Base-by-base conservation (phyloP, 23 red algal genomes). In the Gracilaria vermiculophylla region DNA sequence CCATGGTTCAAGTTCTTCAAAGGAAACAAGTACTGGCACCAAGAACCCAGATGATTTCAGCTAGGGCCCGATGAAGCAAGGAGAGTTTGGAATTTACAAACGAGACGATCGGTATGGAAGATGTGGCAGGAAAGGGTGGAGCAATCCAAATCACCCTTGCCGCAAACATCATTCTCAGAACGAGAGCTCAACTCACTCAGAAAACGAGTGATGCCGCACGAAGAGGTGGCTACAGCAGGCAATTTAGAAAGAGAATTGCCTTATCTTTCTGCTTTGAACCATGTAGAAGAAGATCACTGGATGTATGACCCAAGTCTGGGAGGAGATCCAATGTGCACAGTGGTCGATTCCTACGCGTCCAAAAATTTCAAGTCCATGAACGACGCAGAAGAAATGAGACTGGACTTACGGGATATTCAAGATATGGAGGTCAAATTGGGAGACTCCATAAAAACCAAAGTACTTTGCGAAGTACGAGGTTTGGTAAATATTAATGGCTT, bases 1-100 rank as follows among this genome's bases (percentile, higher is more conserved):
- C 25, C 21, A 20, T 11, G 12, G 43, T 47, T 5, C 43, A 12
- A 12, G 43, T 5, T 47, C 6, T 47, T 47, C 43, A 47, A 47
- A 47, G 43, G 43, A 64, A 4, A 8, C 28, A 32, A 36, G 4
- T 28, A 64, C 25, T 2, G 58, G 17, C 29, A 34, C 58, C 3
- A 64, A 64, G 29, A 7, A 64, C 29, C 14, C 32, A 17, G 35
- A 36, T 14, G 29, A 31, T 64, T 8, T 64, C 29, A 34, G 29
- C 29, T 84, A 60, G 58, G 54, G 40, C 29, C 58, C 80, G 14
- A 20, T 53, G 19, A 39, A 85, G 39, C 64, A 70, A 41, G 80
- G 58, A 13, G 57, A 52, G 51, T 41, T 33, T 24, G 31, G 16
- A 8, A 14, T 69, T 2, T 85, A 85, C 80, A 41, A 24, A 41